These are phyloP conservation scores for Lentinula sp. DNA, from an alignment of 768 basidiomycete genomes.

Conservation along the genomic window DNA sequence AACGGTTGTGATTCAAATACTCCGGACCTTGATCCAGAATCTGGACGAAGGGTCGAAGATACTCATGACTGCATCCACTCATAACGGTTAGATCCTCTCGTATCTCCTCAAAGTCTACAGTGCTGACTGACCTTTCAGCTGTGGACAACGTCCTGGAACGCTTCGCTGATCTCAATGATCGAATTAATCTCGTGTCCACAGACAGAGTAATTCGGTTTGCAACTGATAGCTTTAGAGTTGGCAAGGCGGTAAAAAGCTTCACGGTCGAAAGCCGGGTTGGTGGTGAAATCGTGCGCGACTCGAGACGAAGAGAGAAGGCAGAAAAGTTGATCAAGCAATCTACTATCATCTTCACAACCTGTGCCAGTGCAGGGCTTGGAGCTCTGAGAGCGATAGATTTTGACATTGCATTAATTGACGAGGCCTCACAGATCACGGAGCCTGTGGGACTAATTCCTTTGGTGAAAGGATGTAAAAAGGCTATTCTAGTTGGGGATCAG, in stretches of 20 bases:
- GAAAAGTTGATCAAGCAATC: constrained; percentile 52
- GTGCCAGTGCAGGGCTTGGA: constrained; percentile 59
- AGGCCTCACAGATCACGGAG: constrained; percentile 68
- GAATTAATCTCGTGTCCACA: constrained; percentile 36
- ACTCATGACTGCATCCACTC: constrained; percentile 67
- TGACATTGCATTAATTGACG: constrained; percentile 60
- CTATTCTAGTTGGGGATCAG: constrained; percentile 68
- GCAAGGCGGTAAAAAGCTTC: constrained; percentile 48
- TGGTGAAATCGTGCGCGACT: constrained; percentile 59
- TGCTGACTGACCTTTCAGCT: constrained; percentile 28
- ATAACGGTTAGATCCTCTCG: constrained; percentile 41
- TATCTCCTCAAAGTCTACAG: not conserved
- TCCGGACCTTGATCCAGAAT: constrained; percentile 32
- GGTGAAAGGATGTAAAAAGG: constrained; percentile 54
- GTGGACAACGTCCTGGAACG: constrained; percentile 68
- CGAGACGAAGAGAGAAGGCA: constrained; percentile 49
- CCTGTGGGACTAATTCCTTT: constrained; percentile 61
- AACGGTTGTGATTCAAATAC: constrained; percentile 60
- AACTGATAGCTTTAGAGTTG: constrained; percentile 59
- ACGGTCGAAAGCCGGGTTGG: constrained; percentile 63
- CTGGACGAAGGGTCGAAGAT: constrained; percentile 35
- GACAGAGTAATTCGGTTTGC: constrained; percentile 63
- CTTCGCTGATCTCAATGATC: constrained; percentile 44
- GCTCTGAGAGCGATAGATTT: constrained; percentile 51
- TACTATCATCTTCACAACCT: constrained; percentile 58